A percentile compares a stretch with the other conserved stretches of the same genome.
Evolutionary conservation across 495 filamentous ascomycete genomes (phyloP).

Genomic region (Penicillium lagena): DNA sequence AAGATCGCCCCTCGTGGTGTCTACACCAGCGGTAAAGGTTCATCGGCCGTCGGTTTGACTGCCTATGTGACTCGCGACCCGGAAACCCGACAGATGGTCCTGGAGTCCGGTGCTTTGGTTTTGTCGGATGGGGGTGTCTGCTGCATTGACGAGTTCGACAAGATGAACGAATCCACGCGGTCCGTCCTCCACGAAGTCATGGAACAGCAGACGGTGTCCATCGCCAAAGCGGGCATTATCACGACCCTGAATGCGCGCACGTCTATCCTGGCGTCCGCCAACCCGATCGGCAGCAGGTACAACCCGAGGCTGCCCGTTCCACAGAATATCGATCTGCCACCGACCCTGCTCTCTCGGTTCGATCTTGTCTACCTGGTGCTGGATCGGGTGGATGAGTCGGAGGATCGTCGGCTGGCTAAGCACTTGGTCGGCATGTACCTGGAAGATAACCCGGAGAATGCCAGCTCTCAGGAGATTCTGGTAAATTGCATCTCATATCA

Average conservation of each 20-base stretch:
- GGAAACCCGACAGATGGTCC: constrained; percentile 89
- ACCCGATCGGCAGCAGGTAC: constrained; percentile 96
- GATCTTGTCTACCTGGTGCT: constrained; percentile 95
- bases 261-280: constrained; percentile 90
- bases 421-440: constrained; percentile 97
- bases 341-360: constrained; percentile 90
- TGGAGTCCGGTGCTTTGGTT: constrained; percentile 93
- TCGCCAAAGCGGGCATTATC: constrained; percentile 98
- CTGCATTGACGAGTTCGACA: constrained; percentile 99
- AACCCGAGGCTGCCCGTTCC: constrained; percentile 93
- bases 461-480: constrained; percentile 67
- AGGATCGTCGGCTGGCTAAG: constrained; percentile 79
- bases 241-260: constrained; percentile 95
- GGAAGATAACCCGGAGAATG: constrained; percentile 85
- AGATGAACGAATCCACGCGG: constrained; percentile 94
- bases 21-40: constrained; percentile 95
- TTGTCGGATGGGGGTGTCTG: constrained; percentile 95
- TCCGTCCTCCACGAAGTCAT: constrained; percentile 98
- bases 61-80: constrained; percentile 95
- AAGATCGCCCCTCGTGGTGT: constrained; percentile 96
- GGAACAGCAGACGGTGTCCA: constrained; percentile 98
- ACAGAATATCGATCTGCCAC: constrained; percentile 95
- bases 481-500: constrained; percentile 37
- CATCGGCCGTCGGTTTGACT: constrained; percentile 95
- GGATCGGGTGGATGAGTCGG: constrained; percentile 83